A percentile compares a stretch with the other conserved stretches of the same genome.
Evolutionary conservation across 352 stramenopile species (phyloP).

Genomic region (Halophytophthora batemanensis): DNA sequence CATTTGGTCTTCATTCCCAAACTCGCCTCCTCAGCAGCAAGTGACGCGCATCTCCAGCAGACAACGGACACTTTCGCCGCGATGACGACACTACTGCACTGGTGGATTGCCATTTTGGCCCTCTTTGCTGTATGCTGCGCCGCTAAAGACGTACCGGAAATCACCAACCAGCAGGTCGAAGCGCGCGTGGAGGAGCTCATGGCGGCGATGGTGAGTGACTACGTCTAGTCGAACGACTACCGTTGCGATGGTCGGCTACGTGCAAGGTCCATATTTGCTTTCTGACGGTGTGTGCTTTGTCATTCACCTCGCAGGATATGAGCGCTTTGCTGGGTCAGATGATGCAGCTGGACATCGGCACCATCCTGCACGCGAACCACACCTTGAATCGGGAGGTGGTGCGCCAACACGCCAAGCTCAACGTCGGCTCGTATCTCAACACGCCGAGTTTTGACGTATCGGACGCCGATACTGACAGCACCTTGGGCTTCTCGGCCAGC

Average conservation of each 20-base stretch:
- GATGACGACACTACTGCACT: constrained; percentile 10
- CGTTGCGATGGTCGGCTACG: too few relatives aligned
- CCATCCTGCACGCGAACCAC: constrained; percentile 62
- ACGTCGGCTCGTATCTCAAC: constrained; percentile 91
- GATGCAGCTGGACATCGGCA: constrained; percentile 88
- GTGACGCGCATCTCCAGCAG: not conserved
- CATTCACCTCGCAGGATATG: constrained; percentile 16
- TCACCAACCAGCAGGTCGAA: constrained; percentile 12
- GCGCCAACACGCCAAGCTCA: constrained; percentile 64
- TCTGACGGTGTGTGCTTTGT: not conserved
- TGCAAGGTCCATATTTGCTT: not conserved
- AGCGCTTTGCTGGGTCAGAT: constrained; percentile 85
- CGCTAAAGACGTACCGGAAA: not conserved
- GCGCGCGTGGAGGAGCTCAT: constrained; percentile 23
- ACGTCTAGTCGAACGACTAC: not conserved
- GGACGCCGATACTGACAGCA: constrained; percentile 20
- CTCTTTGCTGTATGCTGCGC: not conserved
- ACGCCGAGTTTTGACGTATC: constrained; percentile 37
- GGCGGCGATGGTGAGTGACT: constrained; percentile 25
- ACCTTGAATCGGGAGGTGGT: constrained; percentile 64
- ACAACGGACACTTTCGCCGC: not conserved
- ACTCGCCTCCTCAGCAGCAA: constrained; percentile 9
- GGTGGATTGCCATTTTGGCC: constrained; percentile 4
- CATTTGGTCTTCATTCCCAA: constrained; percentile 15
- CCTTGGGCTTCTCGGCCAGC: constrained; percentile 45